Evolutionary conservation across 768 basidiomycete species (phyloP).

Genomic region (Cubamyces lactineus): DNA sequence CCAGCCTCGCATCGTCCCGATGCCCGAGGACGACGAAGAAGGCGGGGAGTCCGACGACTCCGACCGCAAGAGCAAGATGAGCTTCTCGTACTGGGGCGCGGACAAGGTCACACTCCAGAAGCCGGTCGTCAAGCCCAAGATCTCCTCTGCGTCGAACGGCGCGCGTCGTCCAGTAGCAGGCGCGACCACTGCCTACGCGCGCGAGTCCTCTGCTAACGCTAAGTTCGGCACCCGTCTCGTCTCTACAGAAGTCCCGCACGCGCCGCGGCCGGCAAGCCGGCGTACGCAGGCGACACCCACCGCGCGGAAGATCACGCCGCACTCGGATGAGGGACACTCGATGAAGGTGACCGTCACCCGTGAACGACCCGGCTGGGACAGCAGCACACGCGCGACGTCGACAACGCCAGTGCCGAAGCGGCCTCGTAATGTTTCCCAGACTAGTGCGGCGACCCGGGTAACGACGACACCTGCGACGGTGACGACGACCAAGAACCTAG

Average conservation of each 20-base stretch:
- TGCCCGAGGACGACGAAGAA: conserved; percentile 61
- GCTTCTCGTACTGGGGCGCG: conserved; percentile 92
- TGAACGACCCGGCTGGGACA: conserved; percentile 66
- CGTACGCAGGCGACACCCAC: conserved; percentile 51
- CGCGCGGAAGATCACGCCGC: conserved; percentile 46
- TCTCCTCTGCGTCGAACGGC: conserved; percentile 31
- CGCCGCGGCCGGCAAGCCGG: conserved; percentile 64
- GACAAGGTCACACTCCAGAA: conserved; percentile 89
- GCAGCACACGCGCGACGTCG: conserved; percentile 49
- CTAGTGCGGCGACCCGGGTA: conserved; percentile 56
- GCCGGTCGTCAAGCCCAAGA: conserved; percentile 59
- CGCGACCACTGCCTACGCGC: conserved; percentile 60
- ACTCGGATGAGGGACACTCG: conserved; percentile 68
- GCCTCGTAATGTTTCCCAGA: conserved; percentile 72
- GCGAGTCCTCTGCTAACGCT: conserved; percentile 87
- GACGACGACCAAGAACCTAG: conserved; percentile 48
- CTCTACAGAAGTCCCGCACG: conserved; percentile 53
- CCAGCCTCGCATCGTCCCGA: conserved; percentile 68
- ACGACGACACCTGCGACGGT: conserved; percentile 36
- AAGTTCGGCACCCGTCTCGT: conserved; percentile 89
- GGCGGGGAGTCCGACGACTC: conserved; percentile 81
- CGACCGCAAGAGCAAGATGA: conserved; percentile 91
- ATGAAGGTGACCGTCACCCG: conserved; percentile 70
- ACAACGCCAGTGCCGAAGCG: conserved; percentile 52
- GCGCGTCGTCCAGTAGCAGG: conserved; percentile 43